Evolutionary conservation across 257 asterid species (phyloP), one percentile per base, ranked within the genome.

Genomic region (Solanum bulbocastanum): DNA sequence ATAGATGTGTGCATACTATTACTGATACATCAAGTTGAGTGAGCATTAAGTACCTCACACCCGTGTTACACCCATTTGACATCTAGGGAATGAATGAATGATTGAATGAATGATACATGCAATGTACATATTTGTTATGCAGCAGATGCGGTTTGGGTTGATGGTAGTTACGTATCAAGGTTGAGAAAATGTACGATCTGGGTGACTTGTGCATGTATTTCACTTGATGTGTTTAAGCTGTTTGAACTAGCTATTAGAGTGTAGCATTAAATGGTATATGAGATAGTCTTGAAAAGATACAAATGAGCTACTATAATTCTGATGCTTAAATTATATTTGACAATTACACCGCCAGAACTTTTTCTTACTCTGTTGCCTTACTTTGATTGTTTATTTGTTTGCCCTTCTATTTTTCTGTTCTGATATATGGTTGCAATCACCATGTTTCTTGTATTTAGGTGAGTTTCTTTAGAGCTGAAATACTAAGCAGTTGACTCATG

Each of bases 401-500:
- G 1, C 65, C 25, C 65, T 44, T 44, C 32, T 36, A 79, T 25
- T 44, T 14, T 78, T 78, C 52, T 79, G 25, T 44, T 81, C 66
- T 81, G 6, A 44, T 18, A 46, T 16, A 44, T 81, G 39, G 65
- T 14, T 78, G 66, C 52, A 79, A 22, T 44, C 85, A 79, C 40
- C 37, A 44, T 16, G 40, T 44, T 44, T 42, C 39, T 79, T 27
- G 27, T 27, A 81, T 81, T 46, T 81, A 81, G 85, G 40, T 81
- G 66, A 46, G 20, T 42, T 44, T 79, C 65, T 79, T n/a, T 79
- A 25, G 62, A 44, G 62, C 85, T 81, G 85, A 81, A 81, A 46
- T 30, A 44, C 39, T 81, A 44, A 46, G 42, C 66, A 44, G 68
- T 81, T 46, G 84, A 46, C 88, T 62, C 88, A 92, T 92, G 94